Conservation (phyloP, 2,329 filamentous ascomycete species). For the Penicillium sp. region DNA sequence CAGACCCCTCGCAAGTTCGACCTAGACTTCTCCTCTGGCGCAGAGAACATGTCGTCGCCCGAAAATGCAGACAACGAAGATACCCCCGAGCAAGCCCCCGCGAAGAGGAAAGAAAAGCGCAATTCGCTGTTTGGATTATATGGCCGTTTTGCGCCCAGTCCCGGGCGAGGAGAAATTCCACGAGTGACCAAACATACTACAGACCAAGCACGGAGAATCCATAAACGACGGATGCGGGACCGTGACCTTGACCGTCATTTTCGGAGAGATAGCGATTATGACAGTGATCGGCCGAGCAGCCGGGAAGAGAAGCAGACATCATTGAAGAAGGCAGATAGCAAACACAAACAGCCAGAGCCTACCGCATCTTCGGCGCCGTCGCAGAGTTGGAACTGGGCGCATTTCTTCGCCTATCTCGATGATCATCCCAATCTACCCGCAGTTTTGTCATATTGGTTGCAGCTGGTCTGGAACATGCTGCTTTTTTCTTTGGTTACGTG, state of each 20-base stretch:
- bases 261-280: constrained; percentile 40
- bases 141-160: constrained; percentile 42
- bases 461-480: constrained; percentile 52
- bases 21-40: constrained; percentile 44
- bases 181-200: constrained; percentile 44
- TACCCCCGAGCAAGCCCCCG: constrained; percentile 38
- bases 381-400: constrained; percentile 38
- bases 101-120: constrained; percentile 30
- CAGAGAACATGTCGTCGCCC: constrained; percentile 30
- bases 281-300: constrained; percentile 36
- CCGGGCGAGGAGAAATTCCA: constrained; percentile 64
- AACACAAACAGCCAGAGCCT: background rate
- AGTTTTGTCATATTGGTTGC: constrained; percentile 63
- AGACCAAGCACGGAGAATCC: constrained; percentile 42
- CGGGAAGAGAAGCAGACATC: constrained; percentile 30
- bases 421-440: constrained; percentile 62
- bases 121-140: constrained; percentile 41
- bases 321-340: constrained; percentile 9
- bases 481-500: constrained; percentile 53
- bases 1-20: constrained; percentile 48
- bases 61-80: constrained; percentile 41
- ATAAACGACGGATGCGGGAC: constrained; percentile 49
- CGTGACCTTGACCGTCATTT: constrained; percentile 43
- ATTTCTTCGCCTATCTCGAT: constrained; percentile 60
- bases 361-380: constrained; percentile 22